Evolutionary conservation across 2,329 filamentous ascomycete species (phyloP).

Genomic region (Penicillium sp.): DNA sequence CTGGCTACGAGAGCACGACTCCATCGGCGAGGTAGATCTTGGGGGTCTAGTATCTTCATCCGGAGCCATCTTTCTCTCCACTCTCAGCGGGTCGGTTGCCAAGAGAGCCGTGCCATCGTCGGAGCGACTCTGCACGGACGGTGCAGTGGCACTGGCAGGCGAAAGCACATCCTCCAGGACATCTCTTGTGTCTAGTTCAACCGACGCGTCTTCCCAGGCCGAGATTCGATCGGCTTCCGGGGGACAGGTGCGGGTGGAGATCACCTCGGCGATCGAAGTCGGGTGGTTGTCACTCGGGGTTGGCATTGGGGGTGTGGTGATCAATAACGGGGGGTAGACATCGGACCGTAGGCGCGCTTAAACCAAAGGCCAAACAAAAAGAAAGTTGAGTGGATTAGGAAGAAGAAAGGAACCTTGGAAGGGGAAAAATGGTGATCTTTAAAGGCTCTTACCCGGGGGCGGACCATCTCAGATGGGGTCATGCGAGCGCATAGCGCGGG

Average conservation of each 20-base stretch:
- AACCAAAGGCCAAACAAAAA: conserved; percentile 6
- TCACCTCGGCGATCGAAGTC: conserved; percentile 45
- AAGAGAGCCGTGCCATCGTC: conserved; percentile 28
- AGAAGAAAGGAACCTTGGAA: conserved; percentile 9
- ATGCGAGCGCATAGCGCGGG: conserved; percentile 39
- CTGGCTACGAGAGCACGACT: conserved; percentile 30
- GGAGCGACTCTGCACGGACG: conserved; percentile 28
- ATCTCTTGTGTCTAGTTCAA: conserved; percentile 21
- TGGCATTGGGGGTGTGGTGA: conserved; percentile 48
- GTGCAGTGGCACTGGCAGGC: conserved; percentile 23
- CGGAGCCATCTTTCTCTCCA: conserved; percentile 29
- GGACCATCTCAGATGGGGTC: conserved; percentile 31
- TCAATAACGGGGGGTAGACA: conserved; percentile 35
- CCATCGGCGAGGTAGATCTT: conserved; percentile 34
- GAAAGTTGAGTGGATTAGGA: conserved; percentile 1
- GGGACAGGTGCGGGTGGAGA: conserved; percentile 51
- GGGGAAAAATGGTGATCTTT: conserved; percentile 11
- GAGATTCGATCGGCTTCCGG: conserved; percentile 44
- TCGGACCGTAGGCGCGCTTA: conserved; percentile 28
- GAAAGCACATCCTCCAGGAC: conserved; percentile 31
- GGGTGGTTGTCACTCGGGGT: conserved; percentile 48
- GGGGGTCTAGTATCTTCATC: conserved; percentile 34
- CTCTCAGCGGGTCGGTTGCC: conserved; percentile 26
- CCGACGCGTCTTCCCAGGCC: conserved; percentile 34
- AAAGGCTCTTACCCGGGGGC: conserved; percentile 12